Percentiles rank a stretch among this genome's conserved stretches.
Evolutionary conservation across 2,329 filamentous ascomycete genomes (phyloP).

Genomic region (Phoma herbarum): DNA sequence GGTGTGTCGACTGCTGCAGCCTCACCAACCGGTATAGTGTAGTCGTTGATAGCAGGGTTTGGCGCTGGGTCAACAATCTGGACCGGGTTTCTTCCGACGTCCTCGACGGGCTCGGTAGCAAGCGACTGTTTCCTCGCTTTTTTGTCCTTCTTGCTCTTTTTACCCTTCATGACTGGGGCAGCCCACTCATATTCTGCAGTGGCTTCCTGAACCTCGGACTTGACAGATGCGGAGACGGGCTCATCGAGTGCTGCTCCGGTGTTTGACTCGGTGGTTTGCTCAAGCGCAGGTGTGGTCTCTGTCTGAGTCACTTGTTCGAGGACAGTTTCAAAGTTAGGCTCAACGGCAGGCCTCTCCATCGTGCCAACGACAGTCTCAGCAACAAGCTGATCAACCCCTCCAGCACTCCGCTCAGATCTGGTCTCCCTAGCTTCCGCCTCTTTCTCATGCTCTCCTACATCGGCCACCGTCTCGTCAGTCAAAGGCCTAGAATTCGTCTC

Average conservation of each 20-base stretch:
- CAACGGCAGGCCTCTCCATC: not conserved
- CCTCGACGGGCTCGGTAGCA: constrained; percentile 18
- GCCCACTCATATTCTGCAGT: constrained; percentile 26
- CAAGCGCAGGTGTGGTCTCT: not conserved
- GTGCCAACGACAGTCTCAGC: not conserved
- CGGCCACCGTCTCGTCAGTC: not conserved
- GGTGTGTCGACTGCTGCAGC: not conserved
- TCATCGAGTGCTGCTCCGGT: constrained; percentile 7
- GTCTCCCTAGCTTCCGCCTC: not conserved
- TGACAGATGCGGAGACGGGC: constrained; percentile 1
- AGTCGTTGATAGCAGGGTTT: not conserved
- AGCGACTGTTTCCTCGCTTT: constrained; percentile 34
- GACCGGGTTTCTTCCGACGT: not conserved
- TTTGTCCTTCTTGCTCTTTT: constrained; percentile 45
- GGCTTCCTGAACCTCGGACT: constrained; percentile 20
- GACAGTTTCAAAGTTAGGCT: not conserved
- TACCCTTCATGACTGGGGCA: constrained; percentile 31
- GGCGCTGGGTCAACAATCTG: constrained; percentile 10
- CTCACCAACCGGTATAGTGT: not conserved
- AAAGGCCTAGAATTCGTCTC: not conserved
- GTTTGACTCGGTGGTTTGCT: not conserved
- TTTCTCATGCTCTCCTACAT: not conserved
- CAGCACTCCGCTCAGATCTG: not conserved
- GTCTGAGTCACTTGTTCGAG: not conserved
- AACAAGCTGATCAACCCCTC: not conserved